A percentile compares a stretch with the other conserved stretches of the same genome.
These are phyloP conservation scores for Phytophthora hybrid DNA, from an alignment of 352 stramenopile species.

Conservation along the genomic window DNA sequence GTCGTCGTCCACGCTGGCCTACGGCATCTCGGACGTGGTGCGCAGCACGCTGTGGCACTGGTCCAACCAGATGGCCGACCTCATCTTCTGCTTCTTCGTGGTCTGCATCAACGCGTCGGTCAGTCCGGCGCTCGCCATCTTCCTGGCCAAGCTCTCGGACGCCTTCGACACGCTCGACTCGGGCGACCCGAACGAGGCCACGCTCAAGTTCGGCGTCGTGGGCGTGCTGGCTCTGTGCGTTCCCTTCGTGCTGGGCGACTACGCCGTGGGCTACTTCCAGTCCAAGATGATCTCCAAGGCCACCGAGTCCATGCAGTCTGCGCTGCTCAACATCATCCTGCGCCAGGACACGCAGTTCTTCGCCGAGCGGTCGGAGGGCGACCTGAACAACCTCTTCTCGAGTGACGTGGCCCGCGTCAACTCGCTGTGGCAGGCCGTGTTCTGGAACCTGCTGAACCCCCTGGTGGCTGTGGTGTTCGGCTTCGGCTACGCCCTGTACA, in stretches of 20 bases:
- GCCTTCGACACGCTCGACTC: slow-evolving; percentile 68
- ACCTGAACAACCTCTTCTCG: slow-evolving; percentile 91
- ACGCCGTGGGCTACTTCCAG: slow-evolving; percentile 89
- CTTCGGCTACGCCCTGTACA: slow-evolving; percentile 86
- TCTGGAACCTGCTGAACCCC: slow-evolving; percentile 90
- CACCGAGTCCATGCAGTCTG: slow-evolving; percentile 79
- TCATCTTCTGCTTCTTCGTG: slow-evolving; percentile 82
- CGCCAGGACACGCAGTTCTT: slow-evolving; percentile 87
- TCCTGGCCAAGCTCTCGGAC: slow-evolving; percentile 76
- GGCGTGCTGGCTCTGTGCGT: slow-evolving; percentile 81
- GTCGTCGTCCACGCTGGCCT: slow-evolving; percentile 73
- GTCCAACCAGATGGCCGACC: slow-evolving; percentile 81
- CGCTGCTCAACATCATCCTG: slow-evolving; percentile 82
- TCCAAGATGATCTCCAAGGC: slow-evolving; percentile 93
- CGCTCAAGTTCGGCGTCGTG: slow-evolving; percentile 77
- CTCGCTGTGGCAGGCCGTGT: slow-evolving; percentile 86
- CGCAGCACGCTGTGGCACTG: slow-evolving; percentile 85
- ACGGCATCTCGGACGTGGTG: slow-evolving; percentile 82
- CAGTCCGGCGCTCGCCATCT: slow-evolving; percentile 81
- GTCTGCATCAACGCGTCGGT: slow-evolving; percentile 88
- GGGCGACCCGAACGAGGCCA: slow-evolving; percentile 46
- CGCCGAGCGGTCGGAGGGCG: slow-evolving; percentile 83
- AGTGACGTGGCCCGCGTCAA: slow-evolving; percentile 90
- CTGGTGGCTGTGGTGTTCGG: slow-evolving; percentile 82
- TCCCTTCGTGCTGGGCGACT: slow-evolving; percentile 88